Base-by-base conservation (phyloP, 345 rosid genomes). In the Citropsis articulata region DNA sequence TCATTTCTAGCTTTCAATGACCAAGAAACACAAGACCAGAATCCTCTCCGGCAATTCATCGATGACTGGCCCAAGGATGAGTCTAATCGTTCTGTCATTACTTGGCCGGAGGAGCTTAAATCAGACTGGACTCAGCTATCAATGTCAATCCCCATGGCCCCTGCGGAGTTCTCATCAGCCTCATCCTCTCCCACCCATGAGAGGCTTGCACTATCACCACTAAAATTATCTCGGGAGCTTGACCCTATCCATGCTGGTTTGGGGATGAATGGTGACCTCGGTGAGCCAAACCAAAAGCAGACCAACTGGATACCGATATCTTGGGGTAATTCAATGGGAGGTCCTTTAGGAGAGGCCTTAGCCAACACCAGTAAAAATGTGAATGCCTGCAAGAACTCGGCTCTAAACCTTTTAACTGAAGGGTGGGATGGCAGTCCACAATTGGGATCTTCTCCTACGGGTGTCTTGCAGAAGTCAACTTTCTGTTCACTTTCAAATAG, bases 101-200 rank as follows among this genome's bases (percentile, higher is more conserved):
- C 86, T 9, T 90, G 94, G 94, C 85, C 86, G 1, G 86, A 85
- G 45, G 91, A 90, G 75, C 56, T 86, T 24, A 88, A 87, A 60
- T 80, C 97, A 2, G 92, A 89, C 75, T 87, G 91, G 91, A 90
- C 93, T 19, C 92, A 85, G 75, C 92, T 92, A 14, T 90, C 93
- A 16, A 88, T 91, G 88, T 87, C 95, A n/a, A 88, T 85, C 19
- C 93, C 93, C 48, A 79, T 88, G 69, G 78, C 82, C 68, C 30
- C 86, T 21, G 57, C 87, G 10, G 89, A 88, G 66, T 84, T 83
- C 75, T 83, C 87, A 25, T 77, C 91, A 16, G 81, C 97, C 10
- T 66, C 88, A 9, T 78, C 85, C 36, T 85, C 90, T 25, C 84
- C 90, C 2, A 55, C 42, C 7, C 79, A 78, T 56, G 88, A 89